These are phyloP conservation scores for Tremellales sp. DNA, from an alignment of 1,284 basidiomycete genomes.

Conservation along the genomic window DNA sequence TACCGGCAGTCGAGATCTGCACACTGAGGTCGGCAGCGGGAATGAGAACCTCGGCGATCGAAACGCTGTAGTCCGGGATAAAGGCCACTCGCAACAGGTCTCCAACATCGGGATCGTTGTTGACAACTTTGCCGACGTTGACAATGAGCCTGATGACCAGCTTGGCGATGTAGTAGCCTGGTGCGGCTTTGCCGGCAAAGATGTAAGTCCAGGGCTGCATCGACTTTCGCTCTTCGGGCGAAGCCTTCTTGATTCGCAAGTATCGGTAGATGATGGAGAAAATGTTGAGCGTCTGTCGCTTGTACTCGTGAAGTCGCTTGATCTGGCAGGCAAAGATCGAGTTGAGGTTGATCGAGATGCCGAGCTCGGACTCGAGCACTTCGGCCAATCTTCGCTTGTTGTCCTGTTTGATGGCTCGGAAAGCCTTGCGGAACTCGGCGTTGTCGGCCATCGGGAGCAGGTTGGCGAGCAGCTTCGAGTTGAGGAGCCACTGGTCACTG, in stretches of 20 bases:
- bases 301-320: slow-evolving; percentile 70
- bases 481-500: slow-evolving; percentile 73
- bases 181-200: slow-evolving; percentile 67
- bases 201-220: slow-evolving; percentile 61
- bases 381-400: slow-evolving; percentile 78
- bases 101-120: slow-evolving; percentile 79
- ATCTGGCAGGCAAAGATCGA: slow-evolving; percentile 91
- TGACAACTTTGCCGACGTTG: slow-evolving; percentile 78
- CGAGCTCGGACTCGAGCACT: slow-evolving; percentile 69
- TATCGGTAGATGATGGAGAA: slow-evolving; percentile 80
- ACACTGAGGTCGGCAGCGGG: slow-evolving; percentile 87
- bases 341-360: slow-evolving; percentile 60
- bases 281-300: slow-evolving; percentile 54
- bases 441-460: slow-evolving; percentile 61
- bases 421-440: slow-evolving; percentile 66
- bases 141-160: slow-evolving; percentile 85
- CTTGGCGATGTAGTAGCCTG: slow-evolving; percentile 53
- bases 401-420: slow-evolving; percentile 75
- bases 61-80: slow-evolving; percentile 70
- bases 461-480: slow-evolving; percentile 40
- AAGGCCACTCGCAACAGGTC: slow-evolving; percentile 77
- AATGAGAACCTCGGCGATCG: slow-evolving; percentile 82
- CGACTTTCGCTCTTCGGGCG: slow-evolving; percentile 70
- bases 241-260: slow-evolving; percentile 71
- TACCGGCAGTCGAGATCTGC: slow-evolving; percentile 91